These are phyloP conservation scores for Rhodotorula sphaerocarpa DNA, from an alignment of 768 basidiomycete species.

Conservation along the genomic window DNA sequence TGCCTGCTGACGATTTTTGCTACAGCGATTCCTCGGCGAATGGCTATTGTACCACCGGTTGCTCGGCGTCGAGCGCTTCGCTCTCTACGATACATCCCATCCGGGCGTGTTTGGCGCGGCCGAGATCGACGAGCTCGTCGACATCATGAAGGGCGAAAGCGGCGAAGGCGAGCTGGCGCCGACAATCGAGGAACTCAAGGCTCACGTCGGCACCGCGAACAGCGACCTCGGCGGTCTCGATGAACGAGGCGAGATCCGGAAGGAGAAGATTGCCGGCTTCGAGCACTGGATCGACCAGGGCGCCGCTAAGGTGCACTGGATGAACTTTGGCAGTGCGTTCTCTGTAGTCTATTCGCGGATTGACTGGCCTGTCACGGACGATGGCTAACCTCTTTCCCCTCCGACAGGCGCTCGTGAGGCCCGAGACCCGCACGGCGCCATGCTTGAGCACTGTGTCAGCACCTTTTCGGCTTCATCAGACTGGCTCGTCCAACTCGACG, in stretches of 20 bases:
- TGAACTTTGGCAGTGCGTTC: slow-evolving; percentile 27
- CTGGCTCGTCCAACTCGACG: slow-evolving; percentile 29
- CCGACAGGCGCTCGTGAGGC: background rate
- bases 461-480: slow-evolving; percentile 9
- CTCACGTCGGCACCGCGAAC: background rate
- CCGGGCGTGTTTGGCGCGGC: slow-evolving; percentile 26
- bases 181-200: slow-evolving; percentile 31
- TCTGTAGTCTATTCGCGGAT: too few relatives aligned
- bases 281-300: slow-evolving; percentile 32
- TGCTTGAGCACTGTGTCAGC: slow-evolving; percentile 20
- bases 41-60: slow-evolving; percentile 30
- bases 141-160: slow-evolving; percentile 16
- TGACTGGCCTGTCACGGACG: background rate
- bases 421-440: slow-evolving; percentile 12
- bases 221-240: slow-evolving; percentile 16
- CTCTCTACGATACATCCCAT: slow-evolving; percentile 27
- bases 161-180: slow-evolving; percentile 27
- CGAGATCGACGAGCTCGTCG: slow-evolving; percentile 27
- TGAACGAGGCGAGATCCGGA: slow-evolving; percentile 12
- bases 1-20: background rate
- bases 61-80: slow-evolving; percentile 30
- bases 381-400: too few relatives aligned
- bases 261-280: slow-evolving; percentile 19
- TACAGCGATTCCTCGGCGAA: slow-evolving; percentile 27
- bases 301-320: slow-evolving; percentile 19